These are phyloP conservation scores for Ambrosiella xylebori DNA, from an alignment of 2,329 filamentous ascomycete species.

Conservation along the genomic window DNA sequence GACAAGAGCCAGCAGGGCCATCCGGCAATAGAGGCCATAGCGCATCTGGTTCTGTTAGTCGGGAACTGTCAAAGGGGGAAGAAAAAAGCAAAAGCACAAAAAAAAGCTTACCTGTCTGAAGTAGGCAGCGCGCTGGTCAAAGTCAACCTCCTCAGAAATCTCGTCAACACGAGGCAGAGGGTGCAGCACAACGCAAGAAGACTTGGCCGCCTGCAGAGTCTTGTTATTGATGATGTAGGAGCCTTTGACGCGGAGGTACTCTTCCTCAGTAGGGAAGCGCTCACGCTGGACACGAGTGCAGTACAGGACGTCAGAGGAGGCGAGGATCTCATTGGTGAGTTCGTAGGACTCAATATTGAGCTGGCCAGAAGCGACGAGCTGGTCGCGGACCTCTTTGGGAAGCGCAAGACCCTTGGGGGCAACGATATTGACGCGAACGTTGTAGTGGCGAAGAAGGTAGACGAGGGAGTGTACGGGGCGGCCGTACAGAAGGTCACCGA, in stretches of 20 bases:
- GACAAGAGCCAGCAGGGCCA: conserved; percentile 89
- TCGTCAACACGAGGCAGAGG: conserved; percentile 86
- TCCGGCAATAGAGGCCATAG: conserved; percentile 93
- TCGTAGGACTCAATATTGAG: conserved; percentile 57
- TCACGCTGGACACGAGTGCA: conserved; percentile 96
- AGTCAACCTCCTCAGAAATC: conserved; percentile 90
- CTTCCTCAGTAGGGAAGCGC: conserved; percentile 63
- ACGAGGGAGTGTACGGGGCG: conserved; percentile 89
- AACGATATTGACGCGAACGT: conserved; percentile 84
- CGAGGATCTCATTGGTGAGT: conserved; percentile 74
- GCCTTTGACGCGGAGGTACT: conserved; percentile 79
- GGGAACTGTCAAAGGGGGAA: no score
- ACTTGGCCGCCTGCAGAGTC: conserved; percentile 80
- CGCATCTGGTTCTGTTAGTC: conserved; percentile 49
- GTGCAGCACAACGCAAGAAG: conserved; percentile 86
- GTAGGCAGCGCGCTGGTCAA: conserved; percentile 90
- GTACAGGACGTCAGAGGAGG: conserved; percentile 80
- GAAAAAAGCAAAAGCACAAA: no score
- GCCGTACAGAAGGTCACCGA: conserved; percentile 83
- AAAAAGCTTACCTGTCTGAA: conserved; percentile 76
- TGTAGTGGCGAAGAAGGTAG: conserved; percentile 88
- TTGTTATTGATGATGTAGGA: conserved; percentile 79
- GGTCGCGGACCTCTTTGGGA: conserved; percentile 55
- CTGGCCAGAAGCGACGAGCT: conserved; percentile 57
- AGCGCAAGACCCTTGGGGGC: conserved; percentile 64